These are phyloP conservation scores for Penicillium corylophilum DNA, from an alignment of 2,329 filamentous ascomycete species.

Conservation along the genomic window DNA sequence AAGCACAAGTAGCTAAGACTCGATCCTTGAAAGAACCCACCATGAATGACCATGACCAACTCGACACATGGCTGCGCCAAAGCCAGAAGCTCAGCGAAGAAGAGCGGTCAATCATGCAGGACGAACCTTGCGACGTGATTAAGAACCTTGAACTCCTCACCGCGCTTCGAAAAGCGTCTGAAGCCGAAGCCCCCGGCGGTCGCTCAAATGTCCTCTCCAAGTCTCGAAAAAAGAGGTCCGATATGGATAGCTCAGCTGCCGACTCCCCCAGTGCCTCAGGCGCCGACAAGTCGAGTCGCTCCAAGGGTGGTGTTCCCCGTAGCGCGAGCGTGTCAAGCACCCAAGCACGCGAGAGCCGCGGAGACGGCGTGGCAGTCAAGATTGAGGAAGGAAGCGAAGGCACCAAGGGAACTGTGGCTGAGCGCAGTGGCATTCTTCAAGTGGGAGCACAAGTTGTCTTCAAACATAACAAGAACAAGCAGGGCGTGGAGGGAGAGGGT, in stretches of 20 bases:
- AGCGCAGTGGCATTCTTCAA: slow-evolving; percentile 44
- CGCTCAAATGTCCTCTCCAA: slow-evolving; percentile 42
- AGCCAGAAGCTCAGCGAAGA: slow-evolving; percentile 49
- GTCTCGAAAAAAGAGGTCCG: slow-evolving; percentile 47
- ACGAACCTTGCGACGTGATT: slow-evolving; percentile 52
- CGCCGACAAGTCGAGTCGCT: slow-evolving; percentile 44
- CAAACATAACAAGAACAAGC: slow-evolving; percentile 52
- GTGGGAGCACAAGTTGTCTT: slow-evolving; percentile 53
- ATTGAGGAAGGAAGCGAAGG: slow-evolving; percentile 46
- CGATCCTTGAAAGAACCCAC: slow-evolving; percentile 31
- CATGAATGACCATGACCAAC: slow-evolving; percentile 42
- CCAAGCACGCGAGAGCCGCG: slow-evolving; percentile 39
- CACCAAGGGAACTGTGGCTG: slow-evolving; percentile 45
- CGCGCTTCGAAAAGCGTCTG: slow-evolving; percentile 49
- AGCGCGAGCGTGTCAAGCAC: slow-evolving; percentile 46
- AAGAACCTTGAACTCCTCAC: slow-evolving; percentile 51
- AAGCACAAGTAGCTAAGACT: slow-evolving; percentile 13
- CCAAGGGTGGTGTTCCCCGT: slow-evolving; percentile 42
- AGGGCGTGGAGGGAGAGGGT: slow-evolving; percentile 53
- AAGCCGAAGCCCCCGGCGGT: slow-evolving; percentile 44
- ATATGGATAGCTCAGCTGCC: slow-evolving; percentile 43
- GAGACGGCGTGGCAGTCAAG: slow-evolving; percentile 40
- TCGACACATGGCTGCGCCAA: slow-evolving; percentile 48
- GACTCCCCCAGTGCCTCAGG: slow-evolving; percentile 49
- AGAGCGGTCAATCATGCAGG: slow-evolving; percentile 48